Base-by-base conservation (phyloP, 1,284 basidiomycete genomes). In the Puccinia novopanici region DNA sequence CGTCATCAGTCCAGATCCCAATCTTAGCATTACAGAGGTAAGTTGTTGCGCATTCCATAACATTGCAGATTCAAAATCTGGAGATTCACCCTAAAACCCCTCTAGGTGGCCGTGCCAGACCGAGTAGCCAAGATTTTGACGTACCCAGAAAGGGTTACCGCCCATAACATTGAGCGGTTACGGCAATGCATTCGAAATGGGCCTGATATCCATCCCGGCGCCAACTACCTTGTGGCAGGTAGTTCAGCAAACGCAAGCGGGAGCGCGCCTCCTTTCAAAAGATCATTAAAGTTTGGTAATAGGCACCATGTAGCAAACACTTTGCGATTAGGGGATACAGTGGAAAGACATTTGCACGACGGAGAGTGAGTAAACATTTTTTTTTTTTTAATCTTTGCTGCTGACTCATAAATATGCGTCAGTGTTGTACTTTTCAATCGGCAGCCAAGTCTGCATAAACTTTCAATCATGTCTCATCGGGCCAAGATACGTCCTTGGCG, bases 401-500 rank as follows among this genome's bases (percentile, higher is more conserved):
- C 48, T 13, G 24, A 48, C 72, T 63, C 59, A 74, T 27, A 59
- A 27, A 68, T 67, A 19, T 17, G 19, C 71, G 3, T 40, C 37
- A 81, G 79, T 86, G 92, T 99, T 82, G 94, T 98, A 0, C 88
- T 99, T 57, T 99, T 99, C 88, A 99, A 99, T 87, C 95, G 97
- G 82, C 97, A 99, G 86, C 97, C 97, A 6, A 95, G 93, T 90
- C 88, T 99, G 85, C 97, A 99, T 87, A 96, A 95, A 91, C 88
- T 98, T 27, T 98, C 95, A 0, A 99, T 99, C 86, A 99, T 99
- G 94, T 98, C 95, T 85, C 97, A 99, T 88, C 89, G 95, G 82
- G 96, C 91, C 81, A 96, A 96, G 89, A 90, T 99, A 80, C 89
- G 97, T 45, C 97, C 97, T 52, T 99, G 97, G 97, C 88, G 96